A percentile compares a stretch with the other conserved stretches of the same genome.
Evolutionary conservation across 306 rosid genomes (phyloP).

Genomic region (Dicorynia guianensis): DNA sequence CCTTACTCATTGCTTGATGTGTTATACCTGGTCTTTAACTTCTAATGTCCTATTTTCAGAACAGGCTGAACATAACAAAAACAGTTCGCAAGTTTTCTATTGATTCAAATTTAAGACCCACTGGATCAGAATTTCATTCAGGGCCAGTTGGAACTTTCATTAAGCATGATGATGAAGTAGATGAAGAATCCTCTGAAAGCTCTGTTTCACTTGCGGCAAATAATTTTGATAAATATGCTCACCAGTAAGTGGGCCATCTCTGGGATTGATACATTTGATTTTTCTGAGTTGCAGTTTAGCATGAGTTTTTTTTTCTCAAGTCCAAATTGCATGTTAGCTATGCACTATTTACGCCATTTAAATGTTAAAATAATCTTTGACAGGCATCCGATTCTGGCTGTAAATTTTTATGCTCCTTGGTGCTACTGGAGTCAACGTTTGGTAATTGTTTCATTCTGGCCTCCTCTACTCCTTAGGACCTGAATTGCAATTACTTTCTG

Average conservation of each 20-base stretch:
- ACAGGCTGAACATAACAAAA: slow-evolving; percentile 93
- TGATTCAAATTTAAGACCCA: slow-evolving; percentile 73
- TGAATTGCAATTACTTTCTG: slow-evolving; percentile 18
- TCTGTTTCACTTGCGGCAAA: slow-evolving; percentile 55
- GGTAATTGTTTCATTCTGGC: slow-evolving; percentile 60
- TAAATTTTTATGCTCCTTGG: slow-evolving; percentile 97
- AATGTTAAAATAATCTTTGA: slow-evolving; percentile 35
- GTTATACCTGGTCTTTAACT: slow-evolving; percentile 44
- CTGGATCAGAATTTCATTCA: slow-evolving; percentile 87
- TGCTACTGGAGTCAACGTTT: slow-evolving; percentile 95
- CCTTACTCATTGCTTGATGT: slow-evolving; percentile 27
- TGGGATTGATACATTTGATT: slow-evolving; percentile 38
- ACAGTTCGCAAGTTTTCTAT: slow-evolving; percentile 86
- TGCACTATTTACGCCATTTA: slow-evolving; percentile 13
- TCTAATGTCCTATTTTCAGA: slow-evolving; percentile 65
- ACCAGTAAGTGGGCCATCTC: slow-evolving; percentile 65
- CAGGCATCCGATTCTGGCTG: slow-evolving; percentile 84
- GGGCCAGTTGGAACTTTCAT: slow-evolving; percentile 64
- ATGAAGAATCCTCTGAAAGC: slow-evolving; percentile 73
- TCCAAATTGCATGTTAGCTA: neutral
- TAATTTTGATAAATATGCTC: slow-evolving; percentile 75
- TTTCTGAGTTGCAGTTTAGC: slow-evolving; percentile 32
- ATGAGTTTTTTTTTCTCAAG: slow-evolving; percentile 3
- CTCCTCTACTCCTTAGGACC: slow-evolving; percentile 19
- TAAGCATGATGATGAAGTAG: slow-evolving; percentile 89